These are phyloP conservation scores for Keqinozyma sinolaborantium DNA, from an alignment of 1,139 yeast species.

Conservation along the genomic window DNA sequence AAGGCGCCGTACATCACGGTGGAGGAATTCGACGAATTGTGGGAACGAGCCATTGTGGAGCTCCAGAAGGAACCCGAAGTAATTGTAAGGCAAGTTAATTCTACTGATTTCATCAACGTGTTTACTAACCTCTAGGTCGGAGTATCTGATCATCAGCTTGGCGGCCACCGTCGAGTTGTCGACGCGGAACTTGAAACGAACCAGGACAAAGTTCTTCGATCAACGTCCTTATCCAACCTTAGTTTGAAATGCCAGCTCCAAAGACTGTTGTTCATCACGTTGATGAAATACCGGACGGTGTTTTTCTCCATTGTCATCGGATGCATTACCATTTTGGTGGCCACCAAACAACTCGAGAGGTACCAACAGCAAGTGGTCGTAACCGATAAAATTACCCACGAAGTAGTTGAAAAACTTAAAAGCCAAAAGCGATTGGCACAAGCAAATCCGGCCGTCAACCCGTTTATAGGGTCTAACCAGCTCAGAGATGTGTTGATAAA, in stretches of 20 bases:
- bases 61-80: constrained; percentile 72
- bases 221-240: constrained; percentile 67
- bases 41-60: constrained; percentile 65
- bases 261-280: constrained; percentile 49
- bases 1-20: constrained; percentile 58
- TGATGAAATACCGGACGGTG: constrained; percentile 38
- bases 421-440: constrained; percentile 27
- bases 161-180: constrained; percentile 20
- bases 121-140: constrained; percentile 22
- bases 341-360: constrained; percentile 31
- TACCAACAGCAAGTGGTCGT: constrained; percentile 27
- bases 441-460: constrained; percentile 20
- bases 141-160: constrained; percentile 20
- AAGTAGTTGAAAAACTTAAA: constrained; percentile 46
- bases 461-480: constrained; percentile 69
- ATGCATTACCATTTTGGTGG: constrained; percentile 15
- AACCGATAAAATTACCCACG: constrained; percentile 34
- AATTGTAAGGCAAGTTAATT: constrained; percentile 70
- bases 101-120: background rate
- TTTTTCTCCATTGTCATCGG: constrained; percentile 25
- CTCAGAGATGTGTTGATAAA: constrained; percentile 67
- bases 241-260: constrained; percentile 59
- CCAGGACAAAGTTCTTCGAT: constrained; percentile 57
- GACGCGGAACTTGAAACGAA: constrained; percentile 26
- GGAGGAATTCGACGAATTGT: constrained; percentile 77